Conservation (phyloP, 768 basidiomycete genomes). For the Kwoniella mangroviensis region DNA sequence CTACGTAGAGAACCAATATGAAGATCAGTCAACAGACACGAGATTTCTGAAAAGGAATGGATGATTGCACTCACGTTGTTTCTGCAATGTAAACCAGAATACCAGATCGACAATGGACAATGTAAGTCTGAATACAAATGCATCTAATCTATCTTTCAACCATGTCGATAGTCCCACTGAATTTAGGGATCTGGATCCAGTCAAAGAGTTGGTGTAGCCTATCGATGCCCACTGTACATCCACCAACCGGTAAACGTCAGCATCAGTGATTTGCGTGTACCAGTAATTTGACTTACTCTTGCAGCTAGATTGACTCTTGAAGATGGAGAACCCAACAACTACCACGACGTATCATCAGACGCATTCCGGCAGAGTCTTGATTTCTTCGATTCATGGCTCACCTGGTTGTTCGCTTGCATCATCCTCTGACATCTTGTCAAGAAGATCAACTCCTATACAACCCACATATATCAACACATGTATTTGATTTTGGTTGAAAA, state of each 20-base stretch:
- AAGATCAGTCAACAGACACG: background rate
- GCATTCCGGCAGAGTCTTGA: background rate
- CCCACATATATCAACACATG: background rate
- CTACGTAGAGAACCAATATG: conserved; percentile 55
- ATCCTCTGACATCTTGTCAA: conserved; percentile 59
- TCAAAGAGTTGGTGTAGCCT: conserved; percentile 66
- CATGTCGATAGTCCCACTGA: conserved; percentile 54
- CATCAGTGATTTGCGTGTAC: background rate
- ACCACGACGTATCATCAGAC: conserved; percentile 42
- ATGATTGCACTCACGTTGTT: conserved; percentile 57
- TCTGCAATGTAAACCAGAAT: conserved; percentile 69
- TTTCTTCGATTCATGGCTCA: background rate
- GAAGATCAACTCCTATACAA: conserved; percentile 52
- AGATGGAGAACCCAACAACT: conserved; percentile 79
- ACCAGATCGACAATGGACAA: conserved; percentile 73
- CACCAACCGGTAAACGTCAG: too few relatives aligned
- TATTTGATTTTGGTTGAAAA: conserved; percentile 1
- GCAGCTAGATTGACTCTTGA: conserved; percentile 90
- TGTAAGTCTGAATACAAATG: conserved; percentile 68
- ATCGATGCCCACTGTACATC: conserved; percentile 45
- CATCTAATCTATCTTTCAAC: conserved; percentile 57
- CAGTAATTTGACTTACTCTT: conserved; percentile 65
- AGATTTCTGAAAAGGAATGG: background rate
- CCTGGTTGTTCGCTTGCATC: conserved; percentile 62
- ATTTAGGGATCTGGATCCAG: conserved; percentile 55